Evolutionary conservation across 2,329 filamentous ascomycete species (phyloP), one percentile per base, ranked within the genome.

Genomic region (Xylaria sp.): DNA sequence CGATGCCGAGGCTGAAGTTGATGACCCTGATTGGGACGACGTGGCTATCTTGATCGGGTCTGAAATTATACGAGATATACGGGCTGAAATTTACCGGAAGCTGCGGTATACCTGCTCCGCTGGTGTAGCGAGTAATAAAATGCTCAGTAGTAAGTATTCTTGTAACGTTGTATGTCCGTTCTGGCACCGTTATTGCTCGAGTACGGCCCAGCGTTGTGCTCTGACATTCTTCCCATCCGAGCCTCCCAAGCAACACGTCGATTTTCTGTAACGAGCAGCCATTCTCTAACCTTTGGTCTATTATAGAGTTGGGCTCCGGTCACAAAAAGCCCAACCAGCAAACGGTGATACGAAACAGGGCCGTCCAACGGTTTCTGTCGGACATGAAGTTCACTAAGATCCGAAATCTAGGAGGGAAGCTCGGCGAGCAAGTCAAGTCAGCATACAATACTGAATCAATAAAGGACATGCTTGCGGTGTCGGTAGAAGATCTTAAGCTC

Each of bases 11-110:
- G 83, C 83, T 9, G 92, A 96, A 73, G 83, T 87, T 18, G 82
- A 88, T 66, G 89, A 95, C 69, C 91, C 91, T 0, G 94, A 99
- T 75, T 99, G 94, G 94, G 93, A 99, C 73, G 94, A 99, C 77
- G 82, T 97, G 65, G 89, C 85, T 13, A 89, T 96, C 71, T 79
- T 91, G 35, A 85, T 97, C 69, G 94, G 90, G 0, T 92, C 92
- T 1, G 92, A 97, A 70, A 94, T 97, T 67, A 86, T 97, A 39
- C 84, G 91, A 18, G 81, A 85, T 61, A 82, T 97, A 16, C 85
- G 94, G 54, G 78, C 79, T 19, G 79, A 83, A 54, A 82, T 99
- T 59, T 85, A 81, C 65, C 81, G 88, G 51, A 80, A 82, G 64
- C 77, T 97, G 55, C 83, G 86, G 57, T 99, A 97, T 72, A 97